Percentiles rank a stretch among this genome's conserved stretches.
Conservation (phyloP, 192 early-diverging fungal species). For the Coemansia sp. region DNA sequence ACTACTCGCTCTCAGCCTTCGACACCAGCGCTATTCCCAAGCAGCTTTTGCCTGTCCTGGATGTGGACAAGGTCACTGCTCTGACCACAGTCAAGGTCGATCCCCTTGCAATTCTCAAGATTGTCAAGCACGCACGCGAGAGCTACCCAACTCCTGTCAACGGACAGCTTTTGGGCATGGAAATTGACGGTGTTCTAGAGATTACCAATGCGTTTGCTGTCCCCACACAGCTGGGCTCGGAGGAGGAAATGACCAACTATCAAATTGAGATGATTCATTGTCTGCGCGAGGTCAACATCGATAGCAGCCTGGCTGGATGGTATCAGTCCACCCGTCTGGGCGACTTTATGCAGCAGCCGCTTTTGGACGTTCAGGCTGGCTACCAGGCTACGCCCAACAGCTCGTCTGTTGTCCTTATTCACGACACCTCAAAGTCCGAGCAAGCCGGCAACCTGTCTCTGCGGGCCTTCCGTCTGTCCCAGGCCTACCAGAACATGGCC, state of each 20-base stretch:
- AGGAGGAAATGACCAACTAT: conserved; percentile 75
- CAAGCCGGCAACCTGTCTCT: conserved; percentile 84
- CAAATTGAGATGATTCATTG: conserved; percentile 93
- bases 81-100: conserved; percentile 70
- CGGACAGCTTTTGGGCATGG: conserved; percentile 93
- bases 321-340: conserved; percentile 90
- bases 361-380: conserved; percentile 88
- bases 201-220: conserved; percentile 92
- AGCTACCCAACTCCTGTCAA: conserved; percentile 74
- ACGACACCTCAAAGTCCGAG: conserved; percentile 83
- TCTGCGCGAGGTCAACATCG: conserved; percentile 90
- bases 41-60: conserved; percentile 50
- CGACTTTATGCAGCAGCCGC: conserved; percentile 83
- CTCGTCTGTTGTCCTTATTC: conserved; percentile 88
- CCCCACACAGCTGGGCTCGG: conserved; percentile 60
- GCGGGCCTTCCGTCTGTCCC: conserved; percentile 84
- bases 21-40: conserved; percentile 42
- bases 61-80: conserved; percentile 60
- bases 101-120: conserved; percentile 87
- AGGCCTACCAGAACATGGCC: conserved; percentile 82
- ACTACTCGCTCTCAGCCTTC: conserved; percentile 24
- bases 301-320: conserved; percentile 97
- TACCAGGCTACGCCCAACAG: conserved; percentile 83
- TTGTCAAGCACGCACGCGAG: conserved; percentile 95
- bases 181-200: conserved; percentile 85